A percentile compares a stretch with the other conserved stretches of the same genome.
These are phyloP conservation scores for Naganishia onofrii DNA, from an alignment of 768 basidiomycete species.

Conservation along the genomic window DNA sequence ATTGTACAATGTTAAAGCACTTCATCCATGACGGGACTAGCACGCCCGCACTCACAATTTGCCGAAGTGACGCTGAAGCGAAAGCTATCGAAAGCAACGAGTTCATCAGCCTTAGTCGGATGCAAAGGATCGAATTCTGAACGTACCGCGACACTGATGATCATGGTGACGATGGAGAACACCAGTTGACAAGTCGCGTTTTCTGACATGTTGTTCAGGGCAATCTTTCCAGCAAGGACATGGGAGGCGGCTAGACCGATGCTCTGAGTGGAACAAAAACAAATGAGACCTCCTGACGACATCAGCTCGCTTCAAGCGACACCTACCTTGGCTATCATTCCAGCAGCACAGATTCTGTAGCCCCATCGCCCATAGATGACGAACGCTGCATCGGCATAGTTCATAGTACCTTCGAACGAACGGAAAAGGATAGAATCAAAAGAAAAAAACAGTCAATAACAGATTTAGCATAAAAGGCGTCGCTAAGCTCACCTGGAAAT, in stretches of 20 bases:
- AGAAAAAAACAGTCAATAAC: neutral
- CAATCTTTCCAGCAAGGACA: slow-evolving; percentile 37
- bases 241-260: slow-evolving; percentile 39
- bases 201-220: slow-evolving; percentile 30
- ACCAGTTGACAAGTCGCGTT: slow-evolving; percentile 39
- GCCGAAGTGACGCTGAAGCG: slow-evolving; percentile 37
- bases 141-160: slow-evolving; percentile 36
- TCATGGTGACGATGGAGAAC: slow-evolving; percentile 34
- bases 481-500: slow-evolving; percentile 33
- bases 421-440: no score
- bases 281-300: neutral
- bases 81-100: slow-evolving; percentile 27
- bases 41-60: slow-evolving; percentile 18
- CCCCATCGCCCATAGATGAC: slow-evolving; percentile 38
- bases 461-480: neutral
- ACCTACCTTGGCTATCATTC: slow-evolving; percentile 38
- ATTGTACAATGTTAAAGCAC: neutral
- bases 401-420: slow-evolving; percentile 24
- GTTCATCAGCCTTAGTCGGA: neutral
- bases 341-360: slow-evolving; percentile 32
- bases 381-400: slow-evolving; percentile 37
- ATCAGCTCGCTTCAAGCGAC: neutral
- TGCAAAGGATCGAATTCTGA: neutral
- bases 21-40: neutral
- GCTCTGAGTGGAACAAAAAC: slow-evolving; percentile 21